Evolutionary conservation across 768 basidiomycete species (phyloP).

Genomic region (Tylopilus rubrobrunneus): DNA sequence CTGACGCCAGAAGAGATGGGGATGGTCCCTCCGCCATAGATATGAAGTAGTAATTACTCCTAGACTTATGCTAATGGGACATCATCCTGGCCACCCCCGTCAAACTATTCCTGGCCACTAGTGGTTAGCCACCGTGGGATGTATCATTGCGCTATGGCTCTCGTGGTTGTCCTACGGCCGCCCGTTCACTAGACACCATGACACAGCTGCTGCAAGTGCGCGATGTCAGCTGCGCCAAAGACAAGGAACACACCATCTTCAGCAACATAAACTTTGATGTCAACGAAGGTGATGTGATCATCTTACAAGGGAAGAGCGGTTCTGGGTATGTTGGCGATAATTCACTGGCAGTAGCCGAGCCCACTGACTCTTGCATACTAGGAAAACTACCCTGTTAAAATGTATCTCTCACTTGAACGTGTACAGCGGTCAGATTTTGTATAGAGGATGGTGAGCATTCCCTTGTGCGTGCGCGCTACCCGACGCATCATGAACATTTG

Average conservation of each 20-base stretch:
- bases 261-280: conserved; percentile 58
- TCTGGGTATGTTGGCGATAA: conserved; percentile 46
- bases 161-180: not conserved
- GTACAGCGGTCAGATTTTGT: conserved; percentile 61
- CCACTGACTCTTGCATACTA: conserved; percentile 14
- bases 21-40: conserved; percentile 50
- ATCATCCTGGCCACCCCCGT: conserved; percentile 17
- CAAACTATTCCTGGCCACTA: not conserved
- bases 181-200: conserved; percentile 4
- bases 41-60: conserved; percentile 23
- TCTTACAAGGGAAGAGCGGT: conserved; percentile 79
- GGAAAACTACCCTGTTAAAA: conserved; percentile 77
- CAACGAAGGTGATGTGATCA: conserved; percentile 68
- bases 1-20: conserved; percentile 84
- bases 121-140: conserved; percentile 16
- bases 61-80: conserved; percentile 28
- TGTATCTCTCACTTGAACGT: conserved; percentile 77
- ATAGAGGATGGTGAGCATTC: conserved; percentile 58
- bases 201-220: conserved; percentile 46
- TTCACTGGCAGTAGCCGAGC: not conserved
- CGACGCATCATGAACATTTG: not conserved
- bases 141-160: not conserved
- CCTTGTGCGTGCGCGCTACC: not conserved
- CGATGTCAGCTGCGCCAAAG: conserved; percentile 46
- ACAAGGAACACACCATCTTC: conserved; percentile 51